A percentile compares a stretch with the other conserved stretches of the same genome.
Evolutionary conservation across 306 rosid genomes (phyloP).

Genomic region (Betula pendula): DNA sequence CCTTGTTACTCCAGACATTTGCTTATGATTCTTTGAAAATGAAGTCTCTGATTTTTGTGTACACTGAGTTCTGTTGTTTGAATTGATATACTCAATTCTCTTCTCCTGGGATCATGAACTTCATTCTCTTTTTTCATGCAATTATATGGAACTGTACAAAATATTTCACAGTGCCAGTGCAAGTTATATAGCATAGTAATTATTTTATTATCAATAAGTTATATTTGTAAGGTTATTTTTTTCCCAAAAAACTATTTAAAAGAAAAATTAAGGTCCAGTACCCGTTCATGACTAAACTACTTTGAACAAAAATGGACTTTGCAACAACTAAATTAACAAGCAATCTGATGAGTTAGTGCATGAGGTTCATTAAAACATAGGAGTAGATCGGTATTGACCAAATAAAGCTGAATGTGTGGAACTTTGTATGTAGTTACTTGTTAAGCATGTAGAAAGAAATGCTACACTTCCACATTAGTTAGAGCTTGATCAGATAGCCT

Average conservation of each 20-base stretch:
- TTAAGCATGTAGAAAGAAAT: background rate
- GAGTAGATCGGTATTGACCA: background rate
- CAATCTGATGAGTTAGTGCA: background rate
- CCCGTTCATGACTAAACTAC: background rate
- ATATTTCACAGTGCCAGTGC: background rate
- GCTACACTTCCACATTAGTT: background rate
- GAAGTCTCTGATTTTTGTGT: conserved; percentile 24
- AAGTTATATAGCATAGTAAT: background rate
- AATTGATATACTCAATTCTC: conserved; percentile 25
- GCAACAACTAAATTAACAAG: too few species aligned
- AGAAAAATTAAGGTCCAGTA: background rate
- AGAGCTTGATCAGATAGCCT: background rate
- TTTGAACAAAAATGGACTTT: too few species aligned
- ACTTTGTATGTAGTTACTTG: background rate
- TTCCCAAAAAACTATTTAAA: too few species aligned
- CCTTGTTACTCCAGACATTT: conserved; percentile 26
- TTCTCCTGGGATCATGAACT: conserved; percentile 11
- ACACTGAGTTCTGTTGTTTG: conserved; percentile 31
- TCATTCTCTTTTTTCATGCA: background rate
- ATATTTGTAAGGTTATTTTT: background rate
- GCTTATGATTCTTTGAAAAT: conserved; percentile 24
- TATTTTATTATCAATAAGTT: background rate
- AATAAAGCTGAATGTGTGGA: background rate
- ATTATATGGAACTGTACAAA: background rate
- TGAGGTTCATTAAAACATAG: background rate